Percentiles rank a stretch among this genome's conserved stretches.
These are phyloP conservation scores for Quercus ilex DNA, from an alignment of 306 rosid genomes.

Conservation along the genomic window DNA sequence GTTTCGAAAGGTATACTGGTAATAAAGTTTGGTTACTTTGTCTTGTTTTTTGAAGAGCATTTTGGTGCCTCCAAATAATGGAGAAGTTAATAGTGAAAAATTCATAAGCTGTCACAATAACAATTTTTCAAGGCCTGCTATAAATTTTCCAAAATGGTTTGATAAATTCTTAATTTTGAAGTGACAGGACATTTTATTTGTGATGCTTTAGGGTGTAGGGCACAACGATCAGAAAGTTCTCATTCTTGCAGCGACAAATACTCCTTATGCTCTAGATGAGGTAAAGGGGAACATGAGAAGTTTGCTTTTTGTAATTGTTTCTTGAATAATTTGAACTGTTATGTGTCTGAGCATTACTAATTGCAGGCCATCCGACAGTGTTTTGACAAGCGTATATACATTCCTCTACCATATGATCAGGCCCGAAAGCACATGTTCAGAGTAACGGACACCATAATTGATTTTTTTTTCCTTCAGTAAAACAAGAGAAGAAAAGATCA, in stretches of 20 bases:
- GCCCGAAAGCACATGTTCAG: conserved; percentile 98
- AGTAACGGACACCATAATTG: conserved; percentile 39
- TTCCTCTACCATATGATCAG: conserved; percentile 90
- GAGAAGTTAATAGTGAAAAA: neutral
- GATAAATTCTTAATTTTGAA: neutral
- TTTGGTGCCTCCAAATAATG: neutral
- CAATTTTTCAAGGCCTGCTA: neutral
- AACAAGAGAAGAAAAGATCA: neutral
- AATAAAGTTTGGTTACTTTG: neutral
- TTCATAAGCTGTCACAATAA: neutral
- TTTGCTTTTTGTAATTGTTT: conserved; percentile 3
- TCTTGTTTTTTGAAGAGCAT: neutral
- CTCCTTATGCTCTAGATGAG: conserved; percentile 98
- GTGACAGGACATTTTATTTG: conserved; percentile 18
- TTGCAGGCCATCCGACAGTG: conserved; percentile 96
- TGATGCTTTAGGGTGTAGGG: conserved; percentile 79
- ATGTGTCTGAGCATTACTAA: conserved; percentile 27
- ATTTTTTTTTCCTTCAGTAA: neutral
- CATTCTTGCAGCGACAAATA: conserved; percentile 98
- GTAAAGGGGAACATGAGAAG: conserved; percentile 36
- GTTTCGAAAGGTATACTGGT: neutral
- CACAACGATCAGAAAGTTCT: conserved; percentile 92
- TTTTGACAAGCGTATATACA: conserved; percentile 96
- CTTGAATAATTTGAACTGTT: neutral
- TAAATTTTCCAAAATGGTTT: neutral